Base-by-base conservation (phyloP, 1,284 basidiomycete species). In the Leccinum glutinopallens region DNA sequence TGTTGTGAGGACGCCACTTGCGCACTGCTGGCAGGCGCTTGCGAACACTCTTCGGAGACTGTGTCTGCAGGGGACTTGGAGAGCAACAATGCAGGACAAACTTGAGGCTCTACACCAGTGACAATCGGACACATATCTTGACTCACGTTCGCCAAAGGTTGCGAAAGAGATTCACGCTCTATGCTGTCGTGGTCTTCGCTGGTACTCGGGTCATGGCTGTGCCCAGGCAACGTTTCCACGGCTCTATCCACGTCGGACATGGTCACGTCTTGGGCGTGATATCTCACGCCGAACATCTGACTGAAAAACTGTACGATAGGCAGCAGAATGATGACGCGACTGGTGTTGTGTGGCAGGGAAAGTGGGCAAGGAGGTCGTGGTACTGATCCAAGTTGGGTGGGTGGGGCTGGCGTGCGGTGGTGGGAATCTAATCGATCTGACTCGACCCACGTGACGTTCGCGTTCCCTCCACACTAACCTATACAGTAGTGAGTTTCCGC, bases 21-120 rank as follows among this genome's bases (percentile, higher is more conserved):
- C 32, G 35, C 19, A 46, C 63, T 49, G 35, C 54, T 59, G 58
- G 70, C 1, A 0, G 68, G 65, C 39, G 41, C 64, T 43, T 75
- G 75, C 12, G 72, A 72, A 51, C 33, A 62, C 61, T 66, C 67
- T 63, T 68, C 61, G 7, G 56, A 57, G 10, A 51, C 55, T 10
- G 60, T 41, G 61, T 56, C 58, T 71, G 62, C 65, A 64, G 46
- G 57, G 66, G 58, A 63, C 74, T 76, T 76, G 58, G 58, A 58
- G 62, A 35, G 61, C 58, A 65, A 69, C 53, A 67, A 64, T 62
- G 65, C 58, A 55, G 58, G 67, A 63, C 58, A 71, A 66, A 55
- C 74, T 78, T 75, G 72, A 78, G 75, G 76, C 17, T 71, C 62
- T 65, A 63, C 61, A 68, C 67, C 15, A 61, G 58, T 33, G 62